Evolutionary conservation across 768 basidiomycete genomes (phyloP).

Genomic region (Pholiota microspora): DNA sequence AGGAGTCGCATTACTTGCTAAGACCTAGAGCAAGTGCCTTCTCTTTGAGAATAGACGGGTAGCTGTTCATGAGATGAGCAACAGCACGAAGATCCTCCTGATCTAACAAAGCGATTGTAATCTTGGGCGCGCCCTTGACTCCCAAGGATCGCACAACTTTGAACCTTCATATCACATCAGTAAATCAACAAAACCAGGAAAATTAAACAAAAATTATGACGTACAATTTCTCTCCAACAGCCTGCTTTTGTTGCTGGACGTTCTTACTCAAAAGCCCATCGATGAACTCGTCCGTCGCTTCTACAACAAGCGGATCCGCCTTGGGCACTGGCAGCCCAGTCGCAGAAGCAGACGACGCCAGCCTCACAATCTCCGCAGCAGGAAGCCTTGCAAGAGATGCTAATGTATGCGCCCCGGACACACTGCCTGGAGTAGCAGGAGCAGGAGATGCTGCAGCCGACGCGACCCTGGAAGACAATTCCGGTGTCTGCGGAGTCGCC

Average conservation of each 20-base stretch:
- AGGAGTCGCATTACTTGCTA: conserved; percentile 24
- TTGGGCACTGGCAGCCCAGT: conserved; percentile 62
- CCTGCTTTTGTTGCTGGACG: conserved; percentile 68
- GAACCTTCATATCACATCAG: conserved; percentile 28
- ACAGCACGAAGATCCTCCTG: conserved; percentile 82
- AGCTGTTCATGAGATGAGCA: conserved; percentile 86
- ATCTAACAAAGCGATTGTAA: conserved; percentile 82
- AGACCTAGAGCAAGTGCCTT: conserved; percentile 47
- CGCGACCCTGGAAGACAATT: conserved; percentile 70
- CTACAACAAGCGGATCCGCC: conserved; percentile 65
- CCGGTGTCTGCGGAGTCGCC: conserved; percentile 72
- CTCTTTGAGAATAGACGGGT: conserved; percentile 78
- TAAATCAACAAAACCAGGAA: background rate
- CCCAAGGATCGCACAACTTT: conserved; percentile 75
- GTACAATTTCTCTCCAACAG: conserved; percentile 75
- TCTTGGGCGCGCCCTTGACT: conserved; percentile 82
- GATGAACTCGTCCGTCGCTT: conserved; percentile 72
- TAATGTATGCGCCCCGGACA: conserved; percentile 51
- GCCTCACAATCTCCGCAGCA: conserved; percentile 69
- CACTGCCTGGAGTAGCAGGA: conserved; percentile 15
- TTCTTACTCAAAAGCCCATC: conserved; percentile 58
- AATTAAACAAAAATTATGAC: conserved; percentile 21
- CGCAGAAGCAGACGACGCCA: conserved; percentile 51
- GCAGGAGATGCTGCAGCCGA: conserved; percentile 71
- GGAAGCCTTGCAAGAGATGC: conserved; percentile 70